A percentile compares a stretch with the other conserved stretches of the same genome.
phyloP scores from a whole-genome alignment of 768 basidiomycete species.

The Hericium alpestre region DNA sequence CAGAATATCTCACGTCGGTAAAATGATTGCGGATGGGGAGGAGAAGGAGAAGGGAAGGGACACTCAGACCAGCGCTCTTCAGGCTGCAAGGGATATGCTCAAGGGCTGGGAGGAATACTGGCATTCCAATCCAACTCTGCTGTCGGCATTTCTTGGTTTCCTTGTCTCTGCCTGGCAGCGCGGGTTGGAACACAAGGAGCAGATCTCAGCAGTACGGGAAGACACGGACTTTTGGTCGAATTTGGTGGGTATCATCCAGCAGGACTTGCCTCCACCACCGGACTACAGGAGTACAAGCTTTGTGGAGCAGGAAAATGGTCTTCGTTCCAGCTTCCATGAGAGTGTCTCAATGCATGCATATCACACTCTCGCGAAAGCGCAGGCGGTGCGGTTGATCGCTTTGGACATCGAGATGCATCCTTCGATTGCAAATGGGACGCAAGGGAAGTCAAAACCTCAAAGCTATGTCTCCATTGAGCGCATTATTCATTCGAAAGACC shows the following conservation, averaged over 20 bases:
- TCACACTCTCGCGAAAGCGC: constrained; percentile 60
- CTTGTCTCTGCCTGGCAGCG: constrained; percentile 73
- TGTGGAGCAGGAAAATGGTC: constrained; percentile 35
- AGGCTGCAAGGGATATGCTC: constrained; percentile 56
- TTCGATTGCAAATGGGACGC: constrained; percentile 5
- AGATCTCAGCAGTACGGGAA: constrained; percentile 45
- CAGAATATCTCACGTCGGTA: constrained; percentile 36
- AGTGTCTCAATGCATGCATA: constrained; percentile 56
- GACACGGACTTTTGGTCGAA: constrained; percentile 60
- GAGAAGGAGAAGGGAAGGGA: constrained; percentile 18
- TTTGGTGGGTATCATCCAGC: constrained; percentile 50
- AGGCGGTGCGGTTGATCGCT: constrained; percentile 63
- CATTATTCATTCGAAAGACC: constrained; percentile 51
- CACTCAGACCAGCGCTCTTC: constrained; percentile 46
- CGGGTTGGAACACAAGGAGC: constrained; percentile 56
- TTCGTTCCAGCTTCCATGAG: constrained; percentile 48
- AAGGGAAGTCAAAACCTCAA: constrained; percentile 36
- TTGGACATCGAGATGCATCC: constrained; percentile 62
- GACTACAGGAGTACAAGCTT: constrained; percentile 50
- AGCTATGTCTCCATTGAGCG: constrained; percentile 51
- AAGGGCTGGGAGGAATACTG: constrained; percentile 65
- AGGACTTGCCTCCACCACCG: constrained; percentile 67
- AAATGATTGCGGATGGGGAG: constrained; percentile 12
- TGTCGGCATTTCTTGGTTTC: constrained; percentile 68
- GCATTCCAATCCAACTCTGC: constrained; percentile 65